Evolutionary conservation across 2,329 filamentous ascomycete genomes (phyloP).

Genomic region (Rutstroemia sp.): DNA sequence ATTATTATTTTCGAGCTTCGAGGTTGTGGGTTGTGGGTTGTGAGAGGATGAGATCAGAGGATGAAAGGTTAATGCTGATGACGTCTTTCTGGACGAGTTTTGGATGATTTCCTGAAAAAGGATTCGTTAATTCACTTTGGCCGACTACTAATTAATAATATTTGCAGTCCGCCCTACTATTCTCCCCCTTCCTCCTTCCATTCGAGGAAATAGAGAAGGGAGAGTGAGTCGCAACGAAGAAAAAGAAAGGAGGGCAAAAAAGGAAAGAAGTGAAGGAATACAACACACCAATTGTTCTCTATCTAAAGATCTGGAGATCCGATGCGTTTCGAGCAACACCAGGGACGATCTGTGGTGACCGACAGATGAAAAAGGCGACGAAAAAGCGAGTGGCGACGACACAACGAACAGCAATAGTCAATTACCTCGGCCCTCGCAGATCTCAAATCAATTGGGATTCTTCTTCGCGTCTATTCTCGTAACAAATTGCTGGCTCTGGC

Average conservation of each 20-base stretch:
- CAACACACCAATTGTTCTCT: not conserved
- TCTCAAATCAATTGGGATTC: not conserved
- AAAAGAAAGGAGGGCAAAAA: not conserved
- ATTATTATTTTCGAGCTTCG: not conserved
- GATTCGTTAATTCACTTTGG: not conserved
- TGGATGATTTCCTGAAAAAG: not conserved
- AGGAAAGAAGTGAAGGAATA: not conserved
- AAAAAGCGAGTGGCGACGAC: too few relatives aligned
- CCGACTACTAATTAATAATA: not conserved
- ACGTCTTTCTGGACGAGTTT: not conserved
- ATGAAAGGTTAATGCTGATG: not conserved
- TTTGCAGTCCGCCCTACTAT: not conserved
- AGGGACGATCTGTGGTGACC: too few relatives aligned
- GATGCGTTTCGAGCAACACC: not conserved
- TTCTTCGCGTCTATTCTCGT: not conserved
- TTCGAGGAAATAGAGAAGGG: not conserved
- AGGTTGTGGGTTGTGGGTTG: not conserved
- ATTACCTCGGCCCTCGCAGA: not conserved
- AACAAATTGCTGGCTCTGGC: not conserved
- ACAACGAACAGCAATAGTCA: too few relatives aligned
- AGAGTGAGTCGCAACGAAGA: not conserved
- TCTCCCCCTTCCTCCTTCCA: not conserved
- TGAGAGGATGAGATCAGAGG: not conserved
- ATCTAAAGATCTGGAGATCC: not conserved
- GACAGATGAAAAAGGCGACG: too few relatives aligned